Percentiles rank a stretch among this genome's conserved stretches.
phyloP scores from a whole-genome alignment of 768 basidiomycete genomes.

The Exsudoporus frostii region DNA sequence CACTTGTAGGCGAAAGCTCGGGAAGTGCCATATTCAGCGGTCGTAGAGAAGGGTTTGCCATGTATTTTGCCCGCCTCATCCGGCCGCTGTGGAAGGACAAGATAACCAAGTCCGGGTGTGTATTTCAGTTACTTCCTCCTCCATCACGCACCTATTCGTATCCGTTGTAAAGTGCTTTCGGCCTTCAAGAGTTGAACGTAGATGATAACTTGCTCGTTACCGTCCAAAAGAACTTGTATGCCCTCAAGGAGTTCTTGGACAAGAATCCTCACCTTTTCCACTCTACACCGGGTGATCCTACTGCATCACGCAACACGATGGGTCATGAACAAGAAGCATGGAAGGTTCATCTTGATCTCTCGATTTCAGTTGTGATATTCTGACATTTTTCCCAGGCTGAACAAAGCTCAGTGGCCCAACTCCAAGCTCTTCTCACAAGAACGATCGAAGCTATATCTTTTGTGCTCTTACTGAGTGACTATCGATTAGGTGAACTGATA shows the following conservation, averaged over 20 bases:
- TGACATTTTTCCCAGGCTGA: constrained; percentile 55
- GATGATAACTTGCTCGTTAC: constrained; percentile 59
- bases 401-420: constrained; percentile 74
- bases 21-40: constrained; percentile 82
- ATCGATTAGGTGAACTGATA: constrained; percentile 82
- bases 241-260: constrained; percentile 71
- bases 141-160: background rate
- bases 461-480: constrained; percentile 87
- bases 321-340: constrained; percentile 82
- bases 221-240: constrained; percentile 78
- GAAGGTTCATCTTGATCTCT: constrained; percentile 52
- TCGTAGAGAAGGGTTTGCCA: constrained; percentile 80
- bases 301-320: constrained; percentile 50
- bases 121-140: background rate
- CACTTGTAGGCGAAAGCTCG: constrained; percentile 53
- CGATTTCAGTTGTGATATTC: background rate
- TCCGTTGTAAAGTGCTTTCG: constrained; percentile 34
- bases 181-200: constrained; percentile 57
- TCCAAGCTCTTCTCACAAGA: constrained; percentile 71
- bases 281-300: constrained; percentile 69
- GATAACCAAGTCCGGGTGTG: constrained; percentile 63
- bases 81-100: constrained; percentile 86
- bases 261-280: constrained; percentile 86
- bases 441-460: constrained; percentile 95
- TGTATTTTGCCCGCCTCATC: constrained; percentile 83